Percentiles rank a stretch among this genome's conserved stretches.
These are phyloP conservation scores for Fraxinus dipetala DNA, from an alignment of 305 asterid species.

Conservation along the genomic window DNA sequence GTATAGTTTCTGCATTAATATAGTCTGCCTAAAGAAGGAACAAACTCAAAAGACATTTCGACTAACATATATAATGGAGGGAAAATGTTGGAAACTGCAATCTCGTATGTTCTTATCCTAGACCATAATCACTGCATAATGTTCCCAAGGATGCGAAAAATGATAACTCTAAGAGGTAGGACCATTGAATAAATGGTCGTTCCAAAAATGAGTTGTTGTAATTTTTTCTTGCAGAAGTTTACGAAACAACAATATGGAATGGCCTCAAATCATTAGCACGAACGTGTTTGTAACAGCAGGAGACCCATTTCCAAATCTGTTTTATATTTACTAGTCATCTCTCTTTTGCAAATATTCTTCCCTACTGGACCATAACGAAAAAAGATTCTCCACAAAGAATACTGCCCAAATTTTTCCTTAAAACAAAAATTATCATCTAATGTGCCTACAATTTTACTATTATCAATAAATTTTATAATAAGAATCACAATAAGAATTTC, in stretches of 20 bases:
- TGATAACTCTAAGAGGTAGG: not conserved
- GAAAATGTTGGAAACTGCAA: not conserved
- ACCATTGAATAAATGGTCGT: not conserved
- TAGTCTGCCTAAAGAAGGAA: not conserved
- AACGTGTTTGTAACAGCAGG: not conserved
- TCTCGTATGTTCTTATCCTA: not conserved
- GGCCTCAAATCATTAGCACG: not conserved
- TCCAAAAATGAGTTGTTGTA: not conserved
- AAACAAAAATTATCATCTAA: not conserved
- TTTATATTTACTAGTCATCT: not conserved
- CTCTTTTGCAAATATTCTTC: not conserved
- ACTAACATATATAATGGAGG: not conserved
- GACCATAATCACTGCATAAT: not conserved
- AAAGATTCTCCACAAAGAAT: not conserved
- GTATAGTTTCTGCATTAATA: not conserved
- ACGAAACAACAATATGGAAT: not conserved
- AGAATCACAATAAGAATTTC: not conserved
- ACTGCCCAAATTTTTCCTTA: not conserved
- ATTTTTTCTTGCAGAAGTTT: not conserved
- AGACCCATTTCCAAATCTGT: not conserved
- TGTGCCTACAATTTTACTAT: not conserved
- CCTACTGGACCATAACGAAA: not conserved
- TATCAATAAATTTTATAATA: not conserved
- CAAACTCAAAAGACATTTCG: not conserved
- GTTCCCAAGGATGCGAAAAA: not conserved